Percentiles rank a stretch among this genome's conserved stretches.
Evolutionary conservation across 2,329 filamentous ascomycete genomes (phyloP).

Genomic region (Cytospora piceicola): DNA sequence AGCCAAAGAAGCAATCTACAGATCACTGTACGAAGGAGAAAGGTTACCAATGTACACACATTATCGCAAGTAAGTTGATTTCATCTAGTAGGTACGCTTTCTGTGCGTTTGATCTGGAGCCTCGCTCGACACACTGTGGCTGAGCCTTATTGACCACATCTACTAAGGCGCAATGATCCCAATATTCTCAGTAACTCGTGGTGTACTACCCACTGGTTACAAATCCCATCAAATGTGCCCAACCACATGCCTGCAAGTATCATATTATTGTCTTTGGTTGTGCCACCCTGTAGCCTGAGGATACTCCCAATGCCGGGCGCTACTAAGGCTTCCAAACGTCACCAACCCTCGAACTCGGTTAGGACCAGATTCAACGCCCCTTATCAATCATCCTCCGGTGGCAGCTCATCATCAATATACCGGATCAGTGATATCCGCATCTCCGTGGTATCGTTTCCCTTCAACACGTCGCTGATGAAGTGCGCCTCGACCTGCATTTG

Average conservation of each 20-base stretch:
- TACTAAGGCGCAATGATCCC: background rate
- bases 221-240: background rate
- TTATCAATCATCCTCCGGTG: constrained; percentile 87
- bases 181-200: background rate
- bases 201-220: background rate
- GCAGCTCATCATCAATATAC: constrained; percentile 97
- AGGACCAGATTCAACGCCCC: background rate
- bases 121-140: background rate
- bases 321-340: background rate
- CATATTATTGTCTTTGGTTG: background rate
- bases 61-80: background rate
- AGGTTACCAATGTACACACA: background rate
- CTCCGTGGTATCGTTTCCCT: constrained; percentile 94
- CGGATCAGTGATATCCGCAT: constrained; percentile 91
- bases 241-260: background rate
- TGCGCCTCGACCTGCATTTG: constrained; percentile 99
- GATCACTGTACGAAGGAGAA: background rate
- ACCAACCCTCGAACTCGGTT: background rate
- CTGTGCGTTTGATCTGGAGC: background rate
- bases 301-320: background rate
- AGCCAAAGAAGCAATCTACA: background rate
- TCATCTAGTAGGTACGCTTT: background rate
- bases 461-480: constrained; percentile 90
- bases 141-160: background rate
- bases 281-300: background rate